Evolutionary conservation across 352 stramenopile species (phyloP).

Genomic region (Aphanomyces stellatus): DNA sequence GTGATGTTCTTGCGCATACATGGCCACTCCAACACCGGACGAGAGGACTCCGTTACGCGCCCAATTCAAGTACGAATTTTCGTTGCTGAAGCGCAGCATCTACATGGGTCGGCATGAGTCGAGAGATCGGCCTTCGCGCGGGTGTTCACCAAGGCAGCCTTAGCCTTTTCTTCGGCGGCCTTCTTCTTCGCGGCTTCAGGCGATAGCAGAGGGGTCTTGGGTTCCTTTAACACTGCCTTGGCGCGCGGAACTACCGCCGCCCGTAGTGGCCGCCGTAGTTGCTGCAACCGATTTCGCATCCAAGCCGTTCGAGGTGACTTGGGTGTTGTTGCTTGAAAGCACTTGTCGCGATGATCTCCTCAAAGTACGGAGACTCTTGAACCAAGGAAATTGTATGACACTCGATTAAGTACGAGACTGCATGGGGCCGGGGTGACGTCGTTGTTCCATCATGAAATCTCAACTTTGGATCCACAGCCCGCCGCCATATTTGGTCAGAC

Average conservation of each 20-base stretch:
- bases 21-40: constrained; percentile 70
- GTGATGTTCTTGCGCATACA: constrained; percentile 85
- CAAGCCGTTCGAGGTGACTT: no score
- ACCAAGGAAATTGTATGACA: no score
- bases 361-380: no score
- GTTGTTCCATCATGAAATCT: no score
- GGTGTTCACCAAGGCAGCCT: not conserved
- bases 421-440: no score
- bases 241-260: not conserved
- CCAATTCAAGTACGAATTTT: constrained; percentile 86
- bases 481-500: no score
- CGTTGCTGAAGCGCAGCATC: constrained; percentile 77
- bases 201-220: not conserved
- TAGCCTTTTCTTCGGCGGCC: not conserved
- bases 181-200: not conserved
- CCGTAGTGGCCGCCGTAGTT: not conserved
- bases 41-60: constrained; percentile 76
- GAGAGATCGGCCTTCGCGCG: not conserved
- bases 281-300: constrained; percentile 13
- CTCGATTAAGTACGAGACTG: no score
- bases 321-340: no score
- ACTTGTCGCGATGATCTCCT: no score
- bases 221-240: not conserved
- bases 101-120: constrained; percentile 18
- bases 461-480: no score